These are phyloP conservation scores for Phytophthora brassicae DNA, from an alignment of 352 stramenopile genomes.

Conservation along the genomic window DNA sequence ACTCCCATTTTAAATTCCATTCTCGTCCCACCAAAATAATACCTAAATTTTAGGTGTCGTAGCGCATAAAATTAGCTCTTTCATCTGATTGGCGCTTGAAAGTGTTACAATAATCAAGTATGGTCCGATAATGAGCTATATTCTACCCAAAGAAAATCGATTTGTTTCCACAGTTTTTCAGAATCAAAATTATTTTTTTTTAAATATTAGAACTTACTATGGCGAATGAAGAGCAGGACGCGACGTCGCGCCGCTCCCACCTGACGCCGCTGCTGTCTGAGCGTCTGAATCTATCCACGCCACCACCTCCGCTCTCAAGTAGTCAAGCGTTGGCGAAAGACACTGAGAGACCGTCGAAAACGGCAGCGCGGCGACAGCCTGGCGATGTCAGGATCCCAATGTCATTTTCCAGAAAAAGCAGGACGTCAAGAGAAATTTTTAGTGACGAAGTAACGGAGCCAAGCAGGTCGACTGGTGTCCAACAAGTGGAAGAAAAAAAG, in stretches of 20 bases:
- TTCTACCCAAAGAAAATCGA: too few species aligned
- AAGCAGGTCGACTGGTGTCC: background rate
- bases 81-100: too few species aligned
- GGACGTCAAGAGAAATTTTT: slow-evolving; percentile 23
- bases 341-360: slow-evolving; percentile 9
- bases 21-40: too few species aligned
- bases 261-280: slow-evolving; percentile 24
- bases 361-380: background rate
- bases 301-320: background rate
- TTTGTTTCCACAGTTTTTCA: too few species aligned
- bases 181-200: background rate
- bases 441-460: background rate
- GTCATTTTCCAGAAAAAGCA: slow-evolving; percentile 1
- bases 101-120: too few species aligned
- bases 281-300: slow-evolving; percentile 26
- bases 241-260: background rate
- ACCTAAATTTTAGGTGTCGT: too few species aligned
- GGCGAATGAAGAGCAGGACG: background rate
- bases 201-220: background rate
- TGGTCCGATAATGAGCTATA: too few species aligned
- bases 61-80: too few species aligned
- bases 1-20: too few species aligned
- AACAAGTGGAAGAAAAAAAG: background rate
- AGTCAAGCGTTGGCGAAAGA: slow-evolving; percentile 5
- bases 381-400: background rate